Base-by-base conservation (phyloP, 1,284 basidiomycete genomes). In the Psilocybe mexicana region DNA sequence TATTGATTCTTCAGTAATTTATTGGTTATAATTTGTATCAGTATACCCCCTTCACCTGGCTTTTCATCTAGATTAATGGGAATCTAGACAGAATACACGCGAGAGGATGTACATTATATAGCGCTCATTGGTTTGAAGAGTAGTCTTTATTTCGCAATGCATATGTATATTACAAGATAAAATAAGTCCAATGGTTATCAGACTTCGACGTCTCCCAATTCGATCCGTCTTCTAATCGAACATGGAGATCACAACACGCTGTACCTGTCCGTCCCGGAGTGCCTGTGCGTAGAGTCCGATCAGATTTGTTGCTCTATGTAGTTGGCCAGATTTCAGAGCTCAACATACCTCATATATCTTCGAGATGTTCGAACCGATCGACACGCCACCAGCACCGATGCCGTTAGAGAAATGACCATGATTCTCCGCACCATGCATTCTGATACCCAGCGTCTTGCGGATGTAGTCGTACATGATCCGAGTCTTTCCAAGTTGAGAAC, bases 351-450 rank as follows among this genome's bases (percentile, higher is more conserved):
- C 90, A 58, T 90, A 84, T 56, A 93, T 90, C 40, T 81, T 74
- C 6, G 87, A 81, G 24, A 92, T 80, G 63, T 86, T 85, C 67
- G 86, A 81, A 0, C 90, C 90, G 50, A 87, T 74, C 0, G 87
- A 86, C 6, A 74, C 76, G 38, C 88, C 85, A 54, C 83, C 81
- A 24, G 79, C 74, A 8, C 84, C 82, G 23, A 84, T 76, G 1
- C 84, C 86, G 48, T 79, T 76, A 33, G 70, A 75, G 66, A 88
- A 89, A 43, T 73, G 68, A 30, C 73, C 73, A 61, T 81, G 71
- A 68, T 93, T 93, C 66, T 90, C 88, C 18, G 74, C 69, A 4
- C 91, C 90, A 63, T 91, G 86, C 85, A 92, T 93, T 61, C 75
- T 76, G 38, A 93, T 77, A 2, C 86, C 86, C 24, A 93, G 76